Evolutionary conservation across 192 early-diverging fungal genomes (phyloP), one percentile per base, ranked within the genome.

Genomic region (Rhizoclosmatium sp.): DNA sequence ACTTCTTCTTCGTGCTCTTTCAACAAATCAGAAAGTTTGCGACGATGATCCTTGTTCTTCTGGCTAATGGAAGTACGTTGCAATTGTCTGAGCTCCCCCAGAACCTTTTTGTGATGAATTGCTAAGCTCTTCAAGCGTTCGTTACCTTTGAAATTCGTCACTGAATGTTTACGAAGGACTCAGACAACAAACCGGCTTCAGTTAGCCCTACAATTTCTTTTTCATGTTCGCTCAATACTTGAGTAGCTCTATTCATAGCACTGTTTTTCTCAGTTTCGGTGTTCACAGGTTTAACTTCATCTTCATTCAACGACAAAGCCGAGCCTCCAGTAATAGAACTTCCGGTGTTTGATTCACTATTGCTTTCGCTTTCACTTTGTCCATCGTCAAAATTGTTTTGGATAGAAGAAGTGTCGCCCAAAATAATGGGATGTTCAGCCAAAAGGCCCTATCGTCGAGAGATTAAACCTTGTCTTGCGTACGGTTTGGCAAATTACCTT

Each of bases 1-100:
- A 80, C 75, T 45, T 80, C 79, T 74, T 80, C 79, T 66, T 80
- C 72, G 40, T 80, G 79, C 4, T 80, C 73, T 49, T 80, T 80
- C 12, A 74, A 31, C 2, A 80, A 21, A 31, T 80, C 79, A 2
- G 71, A 19, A 14, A 80, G 12, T 62, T 80, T 80, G 49, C 79
- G 79, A 66, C 67, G 65, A n/a, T 75, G 72, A 41, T 80, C 79
- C 49, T 74, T 74, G 3, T 3, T 65, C 44, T 75, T 80, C 19
- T 45, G 23, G n/a, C 48, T 23, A 47, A 69, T 42, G 51, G 41
- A 16, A 42, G 5, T 42, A 19, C 65, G 42, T 19, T 80, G 79
- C 21, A 56, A 64, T n/a, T 66, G n/a, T 42, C 64, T 73, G 60
- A 80, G 47, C 23, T 80, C 79, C 3, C 2, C 42, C 5, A 80